Evolutionary conservation across 2,329 filamentous ascomycete species (phyloP).

Genomic region (Corinectria fuckeliana): DNA sequence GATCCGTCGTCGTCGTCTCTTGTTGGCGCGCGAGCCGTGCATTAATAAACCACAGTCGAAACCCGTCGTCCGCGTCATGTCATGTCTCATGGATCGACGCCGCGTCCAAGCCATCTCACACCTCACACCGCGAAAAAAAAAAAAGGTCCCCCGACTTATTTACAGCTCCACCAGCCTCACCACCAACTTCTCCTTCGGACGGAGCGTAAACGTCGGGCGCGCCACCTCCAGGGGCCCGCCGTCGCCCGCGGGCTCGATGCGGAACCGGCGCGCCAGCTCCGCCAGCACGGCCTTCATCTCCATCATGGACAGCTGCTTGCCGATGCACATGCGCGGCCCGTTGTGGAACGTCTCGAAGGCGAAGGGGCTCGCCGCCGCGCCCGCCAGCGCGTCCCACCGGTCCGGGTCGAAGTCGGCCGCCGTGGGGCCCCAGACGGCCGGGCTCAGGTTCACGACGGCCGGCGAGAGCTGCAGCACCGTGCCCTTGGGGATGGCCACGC

Average conservation of each 20-base stretch:
- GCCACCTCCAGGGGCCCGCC: constrained; percentile 32
- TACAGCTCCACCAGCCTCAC: constrained; percentile 27
- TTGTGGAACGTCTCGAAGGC: constrained; percentile 47
- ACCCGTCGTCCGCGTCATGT: no score
- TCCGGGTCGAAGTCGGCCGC: constrained; percentile 45
- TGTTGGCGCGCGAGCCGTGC: no score
- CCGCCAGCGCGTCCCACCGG: constrained; percentile 44
- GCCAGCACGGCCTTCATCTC: constrained; percentile 48
- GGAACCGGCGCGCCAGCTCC: constrained; percentile 42
- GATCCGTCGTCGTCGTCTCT: no score
- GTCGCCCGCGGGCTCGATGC: constrained; percentile 32
- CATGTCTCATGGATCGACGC: neutral
- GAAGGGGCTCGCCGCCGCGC: constrained; percentile 36
- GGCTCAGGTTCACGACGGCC: constrained; percentile 45
- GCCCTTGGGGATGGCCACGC: constrained; percentile 46
- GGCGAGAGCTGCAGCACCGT: constrained; percentile 47
- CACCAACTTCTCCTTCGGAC: constrained; percentile 37
- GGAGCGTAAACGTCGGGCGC: constrained; percentile 36
- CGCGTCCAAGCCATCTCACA: neutral
- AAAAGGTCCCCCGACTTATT: no score
- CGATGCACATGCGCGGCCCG: constrained; percentile 48
- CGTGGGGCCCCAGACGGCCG: constrained; percentile 46
- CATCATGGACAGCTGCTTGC: constrained; percentile 43
- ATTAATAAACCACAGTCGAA: no score
- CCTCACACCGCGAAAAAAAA: no score